A percentile compares a stretch with the other conserved stretches of the same genome.
These are phyloP conservation scores for Dillenia suffruticosa DNA, from an alignment of 164 flowering plant species.

Conservation along the genomic window DNA sequence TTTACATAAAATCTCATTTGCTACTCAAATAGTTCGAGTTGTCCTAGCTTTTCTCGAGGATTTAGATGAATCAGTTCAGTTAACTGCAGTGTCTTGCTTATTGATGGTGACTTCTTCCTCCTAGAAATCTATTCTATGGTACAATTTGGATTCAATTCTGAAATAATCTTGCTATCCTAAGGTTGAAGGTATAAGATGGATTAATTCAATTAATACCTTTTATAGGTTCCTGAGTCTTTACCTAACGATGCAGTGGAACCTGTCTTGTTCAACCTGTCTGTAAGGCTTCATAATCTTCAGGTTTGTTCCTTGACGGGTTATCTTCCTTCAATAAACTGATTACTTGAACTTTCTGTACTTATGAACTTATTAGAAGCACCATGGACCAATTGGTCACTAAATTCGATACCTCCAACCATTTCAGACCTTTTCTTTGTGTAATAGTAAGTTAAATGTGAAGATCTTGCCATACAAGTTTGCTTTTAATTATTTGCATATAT, in stretches of 20 bases:
- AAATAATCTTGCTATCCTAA: too few species aligned
- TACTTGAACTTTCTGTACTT: background rate
- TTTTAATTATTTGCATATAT: constrained; percentile 39
- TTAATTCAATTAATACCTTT: constrained; percentile 4
- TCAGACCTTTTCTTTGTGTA: too few species aligned
- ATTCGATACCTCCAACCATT: too few species aligned
- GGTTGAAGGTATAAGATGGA: background rate
- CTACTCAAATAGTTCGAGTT: constrained; percentile 77
- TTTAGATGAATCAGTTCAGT: constrained; percentile 81
- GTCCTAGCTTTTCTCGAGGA: constrained; percentile 90
- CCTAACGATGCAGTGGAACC: constrained; percentile 75
- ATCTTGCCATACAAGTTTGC: constrained; percentile 18
- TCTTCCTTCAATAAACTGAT: background rate
- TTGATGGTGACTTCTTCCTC: constrained; percentile 38
- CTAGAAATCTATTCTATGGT: too few species aligned
- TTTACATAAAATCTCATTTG: constrained; percentile 46
- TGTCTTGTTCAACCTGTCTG: constrained; percentile 60
- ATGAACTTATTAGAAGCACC: too few species aligned
- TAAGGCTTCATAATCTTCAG: constrained; percentile 85
- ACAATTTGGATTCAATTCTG: too few species aligned
- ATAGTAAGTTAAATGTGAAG: background rate
- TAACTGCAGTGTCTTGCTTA: constrained; percentile 84
- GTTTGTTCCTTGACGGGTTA: constrained; percentile 24
- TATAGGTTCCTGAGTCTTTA: constrained; percentile 73
- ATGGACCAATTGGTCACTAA: too few species aligned